Evolutionary conservation across 371 early-diverging fungal species (phyloP), one percentile per base, ranked within the genome.

Genomic region (Rhizopus delemar): DNA sequence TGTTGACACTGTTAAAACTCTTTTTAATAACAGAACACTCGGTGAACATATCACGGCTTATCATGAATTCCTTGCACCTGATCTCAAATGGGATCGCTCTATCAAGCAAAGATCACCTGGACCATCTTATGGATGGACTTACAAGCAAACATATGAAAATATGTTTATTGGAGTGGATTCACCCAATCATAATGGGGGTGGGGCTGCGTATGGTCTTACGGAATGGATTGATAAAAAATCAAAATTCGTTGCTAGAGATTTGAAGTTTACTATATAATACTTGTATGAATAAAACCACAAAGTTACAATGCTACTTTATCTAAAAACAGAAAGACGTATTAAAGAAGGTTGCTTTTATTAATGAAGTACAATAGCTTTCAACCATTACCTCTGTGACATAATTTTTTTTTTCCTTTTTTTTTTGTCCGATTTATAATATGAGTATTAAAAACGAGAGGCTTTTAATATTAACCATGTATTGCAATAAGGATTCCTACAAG

Each of bases 11-110:
- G 81, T 81, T 31, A 53, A 71, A 33, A 57, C 62, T 41, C 61
- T 83, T 8, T 83, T 83, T 68, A 83, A 83, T 60, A 78, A 81
- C 35, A 59, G 69, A 36, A 80, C 80, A 1, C 67, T 83, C 12
- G 69, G 69, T 22, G 68, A 66, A 57, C 81, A 75, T 38, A 68
- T 81, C 12, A 60, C 66, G 33, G 75, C 78, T 49, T 78, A 81
- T 51, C 80, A 72, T 39, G 66, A 79, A 15, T 78, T 79, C 51
- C 65, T 83, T 54, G 53, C 62, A 22, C 78, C 74, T 34, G 84
- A 83, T 56, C 62, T 83, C 7, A 57, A 69, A 22, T 83, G 84
- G 84, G 84, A 83, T 50, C 81, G 84, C 52, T 70, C 61, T 36
- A 78, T 83, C 48, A 62, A 46, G 33, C 84, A 83, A 68, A 62